Base-by-base conservation (phyloP, 352 stramenopile genomes). In the Pythium coloratum region DNA sequence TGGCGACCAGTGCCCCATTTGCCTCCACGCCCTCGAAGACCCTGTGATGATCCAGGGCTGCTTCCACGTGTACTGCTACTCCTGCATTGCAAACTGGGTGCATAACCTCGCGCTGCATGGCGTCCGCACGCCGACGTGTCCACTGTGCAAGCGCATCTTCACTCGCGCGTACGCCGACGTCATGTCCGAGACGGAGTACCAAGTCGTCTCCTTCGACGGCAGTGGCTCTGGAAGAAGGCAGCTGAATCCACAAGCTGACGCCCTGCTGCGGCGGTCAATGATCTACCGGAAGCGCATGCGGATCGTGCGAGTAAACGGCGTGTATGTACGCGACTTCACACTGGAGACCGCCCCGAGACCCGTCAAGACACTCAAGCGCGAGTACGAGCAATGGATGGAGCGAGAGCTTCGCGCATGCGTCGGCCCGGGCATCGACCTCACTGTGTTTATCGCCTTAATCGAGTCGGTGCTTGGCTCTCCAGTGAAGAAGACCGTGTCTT, bases 31-130 rank as follows among this genome's bases (percentile, higher is more conserved):
- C 0, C 71, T 91, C 0, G 67, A 66, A n/a, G 76, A 84, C 59
- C 55, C 85, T 0, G 81, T 84, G 56, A 90, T 93, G 78, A 59
- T 91, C 7, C 75, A 70, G 6, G 40, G 49, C 16, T 93, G 85
- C 67, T 86, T 83, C 50, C 85, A 93, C 66, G 83, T 90, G 8
- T 93, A 88, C 71, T 93, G 85, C 66, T 78, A 78, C 66, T 78
- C 79, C 62, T 93, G 85, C 63, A 54, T 93, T 14, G 80, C 74
- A 47, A 82, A 73, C 12, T 93, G 85, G 85, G 76, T 76, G 55
- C 67, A 77, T 28, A 89, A 78, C 62, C 61, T 88, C 54, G 79
- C 75, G 32, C 64, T 91, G 10, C 81, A 89, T 32, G 84, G 84
- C 42, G 70, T 89, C 30, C 70, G 75, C 0, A 68, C 49, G 14